Conservation (phyloP, 1,139 yeast genomes). For the Yamadazyma triangularis region DNA sequence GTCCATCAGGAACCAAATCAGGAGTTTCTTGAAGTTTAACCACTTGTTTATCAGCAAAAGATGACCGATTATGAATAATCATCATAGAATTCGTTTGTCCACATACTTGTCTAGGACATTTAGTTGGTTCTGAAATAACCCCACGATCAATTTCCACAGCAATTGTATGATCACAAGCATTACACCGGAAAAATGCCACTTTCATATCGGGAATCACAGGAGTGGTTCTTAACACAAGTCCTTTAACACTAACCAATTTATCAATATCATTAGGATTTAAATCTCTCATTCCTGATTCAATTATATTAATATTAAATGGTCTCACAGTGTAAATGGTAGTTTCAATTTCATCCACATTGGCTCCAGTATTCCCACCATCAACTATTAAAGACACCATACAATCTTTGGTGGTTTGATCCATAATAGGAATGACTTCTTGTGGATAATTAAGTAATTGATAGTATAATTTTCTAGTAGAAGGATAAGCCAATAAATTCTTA, state of each 20-base stretch:
- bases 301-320: constrained; percentile 70
- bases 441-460: constrained; percentile 89
- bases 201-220: constrained; percentile 97
- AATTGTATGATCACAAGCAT: constrained; percentile 89
- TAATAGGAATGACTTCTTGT: constrained; percentile 93
- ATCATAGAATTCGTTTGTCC: constrained; percentile 87
- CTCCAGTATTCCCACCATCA: constrained; percentile 33
- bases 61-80: constrained; percentile 83
- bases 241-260: constrained; percentile 86
- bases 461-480: constrained; percentile 72
- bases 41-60: constrained; percentile 93
- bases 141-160: constrained; percentile 95
- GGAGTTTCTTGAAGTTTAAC: constrained; percentile 95
- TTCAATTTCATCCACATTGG: constrained; percentile 63
- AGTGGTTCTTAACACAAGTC: constrained; percentile 83
- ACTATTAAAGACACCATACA: constrained; percentile 76
- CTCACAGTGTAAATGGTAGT: constrained; percentile 80
- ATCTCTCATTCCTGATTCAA: constrained; percentile 83
- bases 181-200: constrained; percentile 93
- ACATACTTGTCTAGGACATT: constrained; percentile 87
- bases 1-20: constrained; percentile 97
- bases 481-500: constrained; percentile 69
- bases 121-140: constrained; percentile 85
- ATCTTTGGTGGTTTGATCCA: constrained; percentile 95
- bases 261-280: constrained; percentile 94